These are phyloP conservation scores for Talaromyces proteolyticus DNA, from an alignment of 495 filamentous ascomycete species.

Conservation along the genomic window DNA sequence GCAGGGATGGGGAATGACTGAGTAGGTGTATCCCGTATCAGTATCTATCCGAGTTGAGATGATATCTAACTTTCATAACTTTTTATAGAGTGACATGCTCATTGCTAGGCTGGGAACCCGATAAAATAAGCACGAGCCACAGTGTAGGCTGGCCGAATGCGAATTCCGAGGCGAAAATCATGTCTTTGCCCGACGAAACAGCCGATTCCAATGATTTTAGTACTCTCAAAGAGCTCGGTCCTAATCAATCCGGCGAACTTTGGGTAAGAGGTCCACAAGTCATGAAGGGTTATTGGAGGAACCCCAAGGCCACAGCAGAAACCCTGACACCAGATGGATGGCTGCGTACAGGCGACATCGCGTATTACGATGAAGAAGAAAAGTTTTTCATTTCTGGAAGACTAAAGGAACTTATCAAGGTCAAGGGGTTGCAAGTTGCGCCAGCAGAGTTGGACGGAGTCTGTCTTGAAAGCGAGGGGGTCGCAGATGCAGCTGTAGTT, in stretches of 20 bases:
- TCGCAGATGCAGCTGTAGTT: constrained; percentile 39
- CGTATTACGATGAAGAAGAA: constrained; percentile 12
- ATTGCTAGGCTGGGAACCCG: constrained; percentile 54
- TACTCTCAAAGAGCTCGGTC: constrained; percentile 3
- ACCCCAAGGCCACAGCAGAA: constrained; percentile 31
- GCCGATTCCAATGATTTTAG: not conserved
- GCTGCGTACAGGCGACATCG: constrained; percentile 40
- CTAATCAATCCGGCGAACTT: constrained; percentile 26
- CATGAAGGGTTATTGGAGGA: constrained; percentile 33
- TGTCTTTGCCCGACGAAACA: constrained; percentile 12
- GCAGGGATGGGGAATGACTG: constrained; percentile 47
- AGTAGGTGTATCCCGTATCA: constrained; percentile 9
- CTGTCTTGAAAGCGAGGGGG: constrained; percentile 29
- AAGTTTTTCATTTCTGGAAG: constrained; percentile 1
- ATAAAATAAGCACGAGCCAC: constrained; percentile 17
- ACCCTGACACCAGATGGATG: constrained; percentile 32
- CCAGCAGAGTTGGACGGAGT: constrained; percentile 43
- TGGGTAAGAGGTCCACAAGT: constrained; percentile 31
- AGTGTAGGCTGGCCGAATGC: constrained; percentile 13
- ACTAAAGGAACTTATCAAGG: constrained; percentile 23
- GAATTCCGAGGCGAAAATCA: constrained; percentile 18
- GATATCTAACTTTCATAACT: not conserved
- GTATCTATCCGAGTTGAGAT: too few species aligned
- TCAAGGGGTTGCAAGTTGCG: constrained; percentile 40
- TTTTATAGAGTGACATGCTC: constrained; percentile 55